These are phyloP conservation scores for Aphelidium insulamus DNA, from an alignment of 371 early-diverging fungal genomes.

Conservation along the genomic window DNA sequence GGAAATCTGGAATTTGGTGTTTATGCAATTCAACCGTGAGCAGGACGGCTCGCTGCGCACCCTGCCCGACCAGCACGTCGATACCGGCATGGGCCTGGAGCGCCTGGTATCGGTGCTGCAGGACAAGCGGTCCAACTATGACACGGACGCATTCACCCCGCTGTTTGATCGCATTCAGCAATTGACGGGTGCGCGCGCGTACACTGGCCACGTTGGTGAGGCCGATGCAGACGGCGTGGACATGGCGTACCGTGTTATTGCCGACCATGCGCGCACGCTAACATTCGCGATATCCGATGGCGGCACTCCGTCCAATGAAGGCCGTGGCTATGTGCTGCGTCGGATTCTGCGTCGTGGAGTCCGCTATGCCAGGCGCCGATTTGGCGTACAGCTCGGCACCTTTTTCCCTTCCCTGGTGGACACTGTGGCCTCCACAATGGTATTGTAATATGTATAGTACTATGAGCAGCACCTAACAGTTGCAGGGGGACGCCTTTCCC, in stretches of 20 bases:
- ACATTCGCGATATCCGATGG: slow-evolving; percentile 95
- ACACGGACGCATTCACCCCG: slow-evolving; percentile 82
- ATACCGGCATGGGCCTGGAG: slow-evolving; percentile 99
- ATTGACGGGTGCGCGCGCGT: slow-evolving; percentile 60
- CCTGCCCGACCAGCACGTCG: slow-evolving; percentile 93
- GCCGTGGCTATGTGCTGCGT: slow-evolving; percentile 97
- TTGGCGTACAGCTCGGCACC: slow-evolving; percentile 63
- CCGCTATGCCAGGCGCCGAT: slow-evolving; percentile 83
- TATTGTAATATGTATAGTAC: slow-evolving; percentile 2
- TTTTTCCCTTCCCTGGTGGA: slow-evolving; percentile 83
- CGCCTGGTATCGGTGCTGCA: slow-evolving; percentile 93
- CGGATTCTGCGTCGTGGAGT: slow-evolving; percentile 95
- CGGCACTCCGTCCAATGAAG: slow-evolving; percentile 91
- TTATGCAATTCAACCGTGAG: slow-evolving; percentile 99
- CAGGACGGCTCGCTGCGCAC: slow-evolving; percentile 65
- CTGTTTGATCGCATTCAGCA: slow-evolving; percentile 66
- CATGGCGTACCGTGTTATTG: slow-evolving; percentile 97
- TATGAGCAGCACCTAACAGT: neutral
- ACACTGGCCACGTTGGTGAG: slow-evolving; percentile 65
- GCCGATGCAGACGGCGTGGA: slow-evolving; percentile 86
- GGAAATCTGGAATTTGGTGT: slow-evolving; percentile 99
- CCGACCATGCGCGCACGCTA: slow-evolving; percentile 97
- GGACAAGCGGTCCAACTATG: slow-evolving; percentile 93
- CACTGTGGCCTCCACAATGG: slow-evolving; percentile 57
- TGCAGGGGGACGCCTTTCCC: slow-evolving; percentile 54